Evolutionary conservation across 2,329 filamentous ascomycete genomes (phyloP).

Genomic region (Microdochium trichocladiopsis): DNA sequence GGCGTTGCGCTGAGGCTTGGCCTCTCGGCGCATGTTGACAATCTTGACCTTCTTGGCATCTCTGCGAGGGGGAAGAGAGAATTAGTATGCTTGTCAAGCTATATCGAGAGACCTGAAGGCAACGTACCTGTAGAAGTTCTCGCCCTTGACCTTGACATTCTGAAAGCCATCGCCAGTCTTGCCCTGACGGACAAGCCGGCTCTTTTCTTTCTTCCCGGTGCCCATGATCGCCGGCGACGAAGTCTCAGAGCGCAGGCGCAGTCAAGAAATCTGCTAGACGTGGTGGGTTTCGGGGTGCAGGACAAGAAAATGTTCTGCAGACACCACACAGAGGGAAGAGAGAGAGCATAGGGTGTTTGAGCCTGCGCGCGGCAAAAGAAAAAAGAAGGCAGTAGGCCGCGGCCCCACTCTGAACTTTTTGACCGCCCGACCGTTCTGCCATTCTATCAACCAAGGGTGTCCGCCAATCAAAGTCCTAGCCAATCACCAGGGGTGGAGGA

Average conservation of each 20-base stretch:
- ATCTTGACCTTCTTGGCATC: conserved; percentile 80
- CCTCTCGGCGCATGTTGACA: conserved; percentile 86
- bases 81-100: neutral
- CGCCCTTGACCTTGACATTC: conserved; percentile 90
- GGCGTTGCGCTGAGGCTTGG: conserved; percentile 74
- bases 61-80: neutral
- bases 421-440: neutral
- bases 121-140: conserved; percentile 88
- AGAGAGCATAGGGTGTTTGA: conserved; percentile 3
- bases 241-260: conserved; percentile 1
- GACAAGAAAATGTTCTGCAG: conserved; percentile 1
- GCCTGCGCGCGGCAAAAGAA: conserved; percentile 2
- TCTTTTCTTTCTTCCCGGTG: conserved; percentile 84
- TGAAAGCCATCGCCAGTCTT: conserved; percentile 80
- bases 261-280: conserved; percentile 6
- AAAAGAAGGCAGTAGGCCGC: neutral
- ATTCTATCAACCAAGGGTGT: neutral
- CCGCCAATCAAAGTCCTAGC: neutral
- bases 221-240: conserved; percentile 55
- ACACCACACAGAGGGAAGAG: conserved; percentile 2
- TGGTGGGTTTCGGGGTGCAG: conserved; percentile 3
- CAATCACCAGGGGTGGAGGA: neutral
- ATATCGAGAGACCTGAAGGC: too few species aligned
- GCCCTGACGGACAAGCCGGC: conserved; percentile 76
- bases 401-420: neutral